phyloP scores from a whole-genome alignment of 495 filamentous ascomycete genomes.

The Hyaloscypha variabilis region DNA sequence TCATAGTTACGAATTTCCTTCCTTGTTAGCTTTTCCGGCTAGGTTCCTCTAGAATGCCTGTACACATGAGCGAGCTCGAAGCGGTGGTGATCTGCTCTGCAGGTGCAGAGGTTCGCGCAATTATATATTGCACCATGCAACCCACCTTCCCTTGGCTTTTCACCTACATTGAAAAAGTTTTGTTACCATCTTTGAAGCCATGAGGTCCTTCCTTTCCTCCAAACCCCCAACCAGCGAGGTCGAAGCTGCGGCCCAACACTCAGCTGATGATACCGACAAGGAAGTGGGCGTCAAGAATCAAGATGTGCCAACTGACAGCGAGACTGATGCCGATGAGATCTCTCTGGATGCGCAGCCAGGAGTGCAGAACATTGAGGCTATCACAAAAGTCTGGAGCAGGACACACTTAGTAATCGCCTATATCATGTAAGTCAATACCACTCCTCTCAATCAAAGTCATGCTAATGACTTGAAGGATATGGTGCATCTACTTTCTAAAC shows the following conservation, averaged over 20 bases:
- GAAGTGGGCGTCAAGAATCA: background rate
- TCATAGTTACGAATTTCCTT: too few relatives aligned
- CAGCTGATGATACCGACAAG: background rate
- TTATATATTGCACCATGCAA: too few relatives aligned
- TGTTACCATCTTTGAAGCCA: too few relatives aligned
- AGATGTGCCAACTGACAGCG: constrained; percentile 33
- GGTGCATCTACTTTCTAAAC: constrained; percentile 42
- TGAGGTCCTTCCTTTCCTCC: too few relatives aligned
- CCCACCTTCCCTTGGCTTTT: too few relatives aligned
- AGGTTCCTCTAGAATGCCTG: too few relatives aligned
- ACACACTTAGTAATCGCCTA: constrained; percentile 44
- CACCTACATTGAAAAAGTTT: too few relatives aligned
- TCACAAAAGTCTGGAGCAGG: constrained; percentile 48
- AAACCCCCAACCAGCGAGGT: too few relatives aligned
- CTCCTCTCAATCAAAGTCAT: background rate
- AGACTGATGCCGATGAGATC: constrained; percentile 31
- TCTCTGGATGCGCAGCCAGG: constrained; percentile 30
- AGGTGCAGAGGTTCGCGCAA: too few relatives aligned
- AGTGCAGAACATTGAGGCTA: constrained; percentile 46
- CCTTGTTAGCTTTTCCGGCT: too few relatives aligned
- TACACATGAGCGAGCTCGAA: too few relatives aligned
- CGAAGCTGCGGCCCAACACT: background rate
- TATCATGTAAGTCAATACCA: constrained; percentile 38
- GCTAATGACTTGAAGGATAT: constrained; percentile 35
- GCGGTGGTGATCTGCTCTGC: too few relatives aligned